phyloP scores from a whole-genome alignment of 805 yeast genomes.

The Saccharomyces jurei region DNA sequence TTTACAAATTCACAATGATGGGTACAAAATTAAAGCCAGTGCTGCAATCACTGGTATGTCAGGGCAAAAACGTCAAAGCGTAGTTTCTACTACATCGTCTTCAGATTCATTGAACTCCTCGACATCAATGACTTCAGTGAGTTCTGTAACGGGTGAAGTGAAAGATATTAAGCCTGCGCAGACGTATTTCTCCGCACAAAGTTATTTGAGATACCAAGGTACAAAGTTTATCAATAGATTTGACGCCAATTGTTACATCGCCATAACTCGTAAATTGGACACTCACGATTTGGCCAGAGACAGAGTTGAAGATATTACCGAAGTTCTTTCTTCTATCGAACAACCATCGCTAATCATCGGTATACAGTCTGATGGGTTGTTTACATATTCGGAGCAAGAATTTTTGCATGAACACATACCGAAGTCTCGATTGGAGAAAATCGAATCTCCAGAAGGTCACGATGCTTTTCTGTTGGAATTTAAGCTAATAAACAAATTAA shows the following conservation, averaged over 20 bases:
- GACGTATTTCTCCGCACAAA: conserved; percentile 86
- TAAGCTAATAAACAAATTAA: conserved; percentile 63
- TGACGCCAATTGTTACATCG: conserved; percentile 94
- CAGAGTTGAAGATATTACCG: conserved; percentile 35
- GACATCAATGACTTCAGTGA: conserved; percentile 16
- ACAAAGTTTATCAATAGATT: conserved; percentile 80
- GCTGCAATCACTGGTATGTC: conserved; percentile 2
- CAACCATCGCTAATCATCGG: conserved; percentile 86
- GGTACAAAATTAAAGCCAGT: conserved; percentile 35
- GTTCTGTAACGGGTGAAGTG: conserved; percentile 15
- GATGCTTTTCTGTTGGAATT: conserved; percentile 94
- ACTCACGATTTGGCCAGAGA: conserved; percentile 91
- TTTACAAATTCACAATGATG: conserved; percentile 86
- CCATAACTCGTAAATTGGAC: conserved; percentile 87
- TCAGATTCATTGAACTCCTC: conserved; percentile 22
- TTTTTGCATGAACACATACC: conserved; percentile 70
- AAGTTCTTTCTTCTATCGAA: conserved; percentile 49
- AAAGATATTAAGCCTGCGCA: conserved; percentile 33
- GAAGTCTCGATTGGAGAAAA: conserved; percentile 55
- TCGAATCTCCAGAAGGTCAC: conserved; percentile 92
- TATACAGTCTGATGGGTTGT: conserved; percentile 83
- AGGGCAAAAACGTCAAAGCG: conserved; percentile 6
- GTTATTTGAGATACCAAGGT: conserved; percentile 90
- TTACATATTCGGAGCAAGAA: conserved; percentile 87
- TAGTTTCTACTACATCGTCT: conserved; percentile 15